These are phyloP conservation scores for Barnettozyma populi DNA, from an alignment of 805 yeast genomes.

Conservation along the genomic window DNA sequence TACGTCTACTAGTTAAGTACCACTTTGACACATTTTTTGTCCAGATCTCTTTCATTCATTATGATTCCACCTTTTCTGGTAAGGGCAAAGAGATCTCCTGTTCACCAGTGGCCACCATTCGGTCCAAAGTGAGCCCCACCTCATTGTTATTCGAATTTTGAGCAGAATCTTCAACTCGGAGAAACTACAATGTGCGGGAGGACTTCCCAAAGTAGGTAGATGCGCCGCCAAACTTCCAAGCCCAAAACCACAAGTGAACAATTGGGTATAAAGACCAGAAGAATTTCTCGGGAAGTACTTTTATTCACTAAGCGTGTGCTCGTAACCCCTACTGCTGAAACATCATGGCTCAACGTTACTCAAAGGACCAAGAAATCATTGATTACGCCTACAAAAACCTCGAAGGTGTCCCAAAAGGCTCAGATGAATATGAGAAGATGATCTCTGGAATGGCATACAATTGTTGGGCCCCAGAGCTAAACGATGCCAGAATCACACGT, in stretches of 20 bases:
- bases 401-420: slow-evolving; percentile 18
- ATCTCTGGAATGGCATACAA: slow-evolving; percentile 7
- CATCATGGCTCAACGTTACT: slow-evolving; percentile 23
- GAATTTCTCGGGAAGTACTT: too few species aligned
- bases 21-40: too few species aligned
- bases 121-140: too few species aligned
- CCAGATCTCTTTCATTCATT: too few species aligned
- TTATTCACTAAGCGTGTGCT: neutral
- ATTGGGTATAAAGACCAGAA: too few species aligned
- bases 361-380: slow-evolving; percentile 22
- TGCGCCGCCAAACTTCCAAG: neutral
- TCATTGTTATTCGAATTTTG: too few species aligned
- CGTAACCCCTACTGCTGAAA: neutral
- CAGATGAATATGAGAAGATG: slow-evolving; percentile 14
- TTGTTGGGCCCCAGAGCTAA: slow-evolving; percentile 19
- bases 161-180: neutral
- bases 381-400: slow-evolving; percentile 20
- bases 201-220: neutral
- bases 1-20: too few species aligned
- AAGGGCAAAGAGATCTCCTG: too few species aligned
- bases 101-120: too few species aligned
- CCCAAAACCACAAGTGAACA: neutral
- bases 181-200: neutral
- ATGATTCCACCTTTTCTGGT: too few species aligned
- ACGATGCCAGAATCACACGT: slow-evolving; percentile 23